phyloP scores from a whole-genome alignment of 495 filamentous ascomycete genomes.

The Chaetomium fimeti region DNA sequence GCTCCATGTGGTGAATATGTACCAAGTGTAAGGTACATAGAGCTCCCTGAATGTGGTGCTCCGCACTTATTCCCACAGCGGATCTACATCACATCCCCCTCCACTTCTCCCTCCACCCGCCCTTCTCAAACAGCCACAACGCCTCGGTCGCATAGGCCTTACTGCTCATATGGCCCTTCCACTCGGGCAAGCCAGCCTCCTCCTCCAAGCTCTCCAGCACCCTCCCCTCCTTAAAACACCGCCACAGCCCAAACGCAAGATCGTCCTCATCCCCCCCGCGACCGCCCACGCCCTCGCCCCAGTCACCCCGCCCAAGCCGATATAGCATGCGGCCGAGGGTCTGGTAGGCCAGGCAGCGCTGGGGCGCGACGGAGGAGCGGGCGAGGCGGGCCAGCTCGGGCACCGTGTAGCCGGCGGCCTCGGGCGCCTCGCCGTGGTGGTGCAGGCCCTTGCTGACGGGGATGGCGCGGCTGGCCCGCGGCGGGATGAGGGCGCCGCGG shows the following conservation, averaged over 20 bases:
- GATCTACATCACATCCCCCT: constrained; percentile 27
- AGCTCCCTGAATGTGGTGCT: too few species aligned
- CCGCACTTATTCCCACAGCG: too few species aligned
- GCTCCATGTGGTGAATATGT: too few species aligned
- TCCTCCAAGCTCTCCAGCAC: constrained; percentile 70
- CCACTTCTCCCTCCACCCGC: constrained; percentile 59
- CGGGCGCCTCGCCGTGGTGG: constrained; percentile 90
- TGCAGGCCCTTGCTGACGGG: constrained; percentile 78
- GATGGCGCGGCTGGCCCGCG: constrained; percentile 66
- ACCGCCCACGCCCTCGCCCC: constrained; percentile 61
- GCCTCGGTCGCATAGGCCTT: constrained; percentile 85
- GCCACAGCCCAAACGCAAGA: constrained; percentile 64
- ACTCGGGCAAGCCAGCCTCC: constrained; percentile 56
- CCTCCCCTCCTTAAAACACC: constrained; percentile 69
- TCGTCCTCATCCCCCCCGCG: constrained; percentile 50
- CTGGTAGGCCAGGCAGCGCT: constrained; percentile 90
- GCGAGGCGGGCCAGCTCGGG: constrained; percentile 81
- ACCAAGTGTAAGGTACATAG: too few species aligned
- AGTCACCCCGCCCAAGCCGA: constrained; percentile 75
- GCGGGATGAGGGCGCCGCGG: constrained; percentile 70
- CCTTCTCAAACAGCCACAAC: constrained; percentile 85
- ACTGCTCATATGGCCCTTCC: constrained; percentile 58
- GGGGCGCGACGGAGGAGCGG: constrained; percentile 76
- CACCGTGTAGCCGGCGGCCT: constrained; percentile 91
- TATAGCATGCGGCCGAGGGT: constrained; percentile 84